These are phyloP conservation scores for Rhipidocladum racemiflorum DNA, from an alignment of 176 grass and related monocot genomes.

Conservation along the genomic window DNA sequence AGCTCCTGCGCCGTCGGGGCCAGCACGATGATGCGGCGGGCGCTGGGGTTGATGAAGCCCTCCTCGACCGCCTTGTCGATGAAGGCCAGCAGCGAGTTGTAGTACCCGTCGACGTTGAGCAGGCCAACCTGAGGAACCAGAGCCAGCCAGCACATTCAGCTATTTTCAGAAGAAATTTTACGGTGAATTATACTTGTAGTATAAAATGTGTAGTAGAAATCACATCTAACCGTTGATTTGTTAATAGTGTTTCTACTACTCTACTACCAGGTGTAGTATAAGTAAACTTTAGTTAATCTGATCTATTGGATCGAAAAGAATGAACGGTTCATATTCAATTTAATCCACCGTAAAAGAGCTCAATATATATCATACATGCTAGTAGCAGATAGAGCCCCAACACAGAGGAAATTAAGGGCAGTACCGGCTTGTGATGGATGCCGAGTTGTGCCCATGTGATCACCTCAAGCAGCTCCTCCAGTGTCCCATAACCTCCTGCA, in stretches of 20 bases:
- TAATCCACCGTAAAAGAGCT: no score
- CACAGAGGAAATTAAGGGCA: not conserved
- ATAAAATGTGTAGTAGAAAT: no score
- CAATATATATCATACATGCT: no score
- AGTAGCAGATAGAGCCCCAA: not conserved
- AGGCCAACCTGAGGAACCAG: conserved; percentile 62
- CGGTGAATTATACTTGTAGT: no score
- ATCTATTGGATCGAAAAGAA: no score
- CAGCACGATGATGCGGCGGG: conserved; percentile 88
- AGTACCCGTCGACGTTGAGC: conserved; percentile 98
- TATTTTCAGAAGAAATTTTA: no score
- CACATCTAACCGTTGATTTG: no score
- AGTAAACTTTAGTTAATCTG: no score
- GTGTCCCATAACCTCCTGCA: conserved; percentile 97
- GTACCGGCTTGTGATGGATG: conserved; percentile 97
- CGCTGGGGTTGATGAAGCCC: conserved; percentile 81
- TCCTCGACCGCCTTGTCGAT: conserved; percentile 99
- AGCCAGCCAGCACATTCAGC: not conserved
- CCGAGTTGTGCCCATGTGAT: conserved; percentile 98
- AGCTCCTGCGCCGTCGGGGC: conserved; percentile 85
- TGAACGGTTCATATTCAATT: no score
- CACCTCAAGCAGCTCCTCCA: conserved; percentile 98
- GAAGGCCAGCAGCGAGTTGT: conserved; percentile 95
- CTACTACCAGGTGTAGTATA: no score
- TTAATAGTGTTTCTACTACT: no score